Evolutionary conservation across 2,329 filamentous ascomycete species (phyloP), one percentile per base, ranked within the genome.

Genomic region (Trichoderma aggressivum): DNA sequence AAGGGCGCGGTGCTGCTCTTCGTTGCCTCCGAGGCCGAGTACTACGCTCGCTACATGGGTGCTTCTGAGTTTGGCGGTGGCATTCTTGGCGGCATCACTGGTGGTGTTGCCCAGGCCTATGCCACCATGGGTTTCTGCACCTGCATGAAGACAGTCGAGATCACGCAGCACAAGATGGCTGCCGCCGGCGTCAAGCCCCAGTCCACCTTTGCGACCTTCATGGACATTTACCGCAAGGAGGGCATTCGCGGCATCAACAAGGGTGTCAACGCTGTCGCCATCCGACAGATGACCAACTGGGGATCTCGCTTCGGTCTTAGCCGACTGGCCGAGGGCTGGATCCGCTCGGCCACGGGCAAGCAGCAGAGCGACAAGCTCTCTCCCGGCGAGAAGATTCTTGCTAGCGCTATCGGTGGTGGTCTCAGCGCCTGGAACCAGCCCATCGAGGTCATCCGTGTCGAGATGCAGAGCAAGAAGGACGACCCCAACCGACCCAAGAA

Each of bases 71-170:
- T 99, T 82, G 86, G 92, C 65, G 90, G 91, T 76, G 96, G 96
- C 80, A 98, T 99, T 84, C 81, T 87, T 36, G 96, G 96, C 79
- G 96, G 96, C 83, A 94, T 99, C 87, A 88, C 90, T 26, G 96
- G 96, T 81, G 96, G 96, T 88, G 90, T 99, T 72, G 96, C 95
- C 60, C 96, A 99, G 86, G 96, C 96, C 72, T 99, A 99, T 82
- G 96, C 96, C 75, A 99, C 96, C 82, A 99, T 99, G 95, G 96
- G 96, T 77, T 99, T 99, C 90, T 99, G 96, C 86, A 99, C 96
- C 73, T 99, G 96, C 89, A 99, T 99, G 96, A 99, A 99, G 91
- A 99, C 96, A 74, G 96, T 98, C 76, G 96, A 99, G 84, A 99
- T 99, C 84, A 99, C 96, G 80, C 97, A 98, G 86, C 92, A 96